phyloP scores from a whole-genome alignment of 163 green algal genomes.

The Volvox carteri region DNA sequence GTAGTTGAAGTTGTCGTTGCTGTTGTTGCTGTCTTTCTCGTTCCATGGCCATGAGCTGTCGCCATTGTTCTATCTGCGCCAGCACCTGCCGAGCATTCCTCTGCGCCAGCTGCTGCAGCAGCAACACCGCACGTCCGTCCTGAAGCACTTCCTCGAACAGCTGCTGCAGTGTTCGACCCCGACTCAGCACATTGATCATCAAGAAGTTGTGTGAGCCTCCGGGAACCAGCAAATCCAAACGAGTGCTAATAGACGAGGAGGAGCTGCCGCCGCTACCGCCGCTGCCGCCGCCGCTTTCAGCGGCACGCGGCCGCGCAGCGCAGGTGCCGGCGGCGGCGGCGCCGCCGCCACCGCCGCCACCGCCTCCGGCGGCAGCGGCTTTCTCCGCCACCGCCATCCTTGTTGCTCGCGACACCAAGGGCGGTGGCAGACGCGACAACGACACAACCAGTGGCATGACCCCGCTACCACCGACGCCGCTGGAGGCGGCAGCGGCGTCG shows the following conservation, averaged over 20 bases:
- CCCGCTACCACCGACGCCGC: not conserved
- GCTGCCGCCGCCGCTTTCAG: not conserved
- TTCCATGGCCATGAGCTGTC: not conserved
- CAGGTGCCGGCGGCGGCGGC: not conserved
- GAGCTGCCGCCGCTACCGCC: not conserved
- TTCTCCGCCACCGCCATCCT: not conserved
- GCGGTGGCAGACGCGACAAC: not conserved
- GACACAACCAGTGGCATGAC: not conserved
- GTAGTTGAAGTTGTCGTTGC: not conserved
- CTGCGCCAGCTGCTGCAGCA: constrained; percentile 56
- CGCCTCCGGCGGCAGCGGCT: not conserved
- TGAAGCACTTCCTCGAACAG: constrained; percentile 50
- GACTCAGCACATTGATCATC: constrained; percentile 50
- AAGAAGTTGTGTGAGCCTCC: constrained; percentile 62
- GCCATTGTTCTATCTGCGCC: constrained; percentile 2
- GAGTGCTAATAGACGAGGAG: constrained; percentile 1
- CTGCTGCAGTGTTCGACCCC: constrained; percentile 43
- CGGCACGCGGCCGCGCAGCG: not conserved
- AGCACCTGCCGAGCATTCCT: not conserved
- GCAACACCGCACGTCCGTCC: constrained; percentile 47
- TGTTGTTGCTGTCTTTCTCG: not conserved
- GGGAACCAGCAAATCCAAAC: constrained; percentile 72
- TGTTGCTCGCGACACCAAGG: not conserved
- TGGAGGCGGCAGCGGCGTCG: no score
- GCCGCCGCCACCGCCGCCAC: not conserved